phyloP scores from a whole-genome alignment of 129 eudicot genomes.

The Cynara cardunculus region DNA sequence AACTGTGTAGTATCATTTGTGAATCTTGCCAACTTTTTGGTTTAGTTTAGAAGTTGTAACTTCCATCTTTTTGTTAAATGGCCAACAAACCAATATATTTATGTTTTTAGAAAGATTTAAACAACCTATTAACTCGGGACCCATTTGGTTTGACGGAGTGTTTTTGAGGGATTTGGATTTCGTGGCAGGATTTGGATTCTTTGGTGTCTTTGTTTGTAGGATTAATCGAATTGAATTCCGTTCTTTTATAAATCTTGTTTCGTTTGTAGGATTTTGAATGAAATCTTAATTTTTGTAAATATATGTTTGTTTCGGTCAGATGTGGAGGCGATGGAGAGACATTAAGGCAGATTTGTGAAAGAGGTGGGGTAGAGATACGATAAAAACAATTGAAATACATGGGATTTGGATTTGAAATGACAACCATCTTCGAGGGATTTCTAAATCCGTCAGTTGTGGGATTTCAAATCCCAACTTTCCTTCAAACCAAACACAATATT shows the following conservation, averaged over 20 bases:
- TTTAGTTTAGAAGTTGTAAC: neutral
- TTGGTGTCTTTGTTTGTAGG: no score
- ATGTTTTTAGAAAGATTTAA: neutral
- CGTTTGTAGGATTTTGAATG: neutral
- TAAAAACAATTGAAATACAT: neutral
- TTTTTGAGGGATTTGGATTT: neutral
- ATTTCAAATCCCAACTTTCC: no score
- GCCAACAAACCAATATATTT: neutral
- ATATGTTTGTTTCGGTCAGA: no score
- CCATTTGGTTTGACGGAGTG: neutral
- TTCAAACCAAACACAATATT: neutral
- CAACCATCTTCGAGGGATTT: no score
- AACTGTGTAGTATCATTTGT: neutral
- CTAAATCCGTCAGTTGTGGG: no score
- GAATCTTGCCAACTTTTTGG: neutral
- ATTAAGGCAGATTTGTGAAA: no score
- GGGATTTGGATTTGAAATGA: no score
- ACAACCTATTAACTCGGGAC: neutral
- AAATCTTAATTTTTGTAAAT: no score
- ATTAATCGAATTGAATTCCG: no score
- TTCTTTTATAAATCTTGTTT: no score
- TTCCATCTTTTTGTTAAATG: neutral
- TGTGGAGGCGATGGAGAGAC: no score
- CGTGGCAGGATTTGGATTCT: neutral
- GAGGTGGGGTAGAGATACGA: no score